Base-by-base conservation (phyloP, 2,329 filamentous ascomycete genomes). In the Cladophialophora exuberans region DNA sequence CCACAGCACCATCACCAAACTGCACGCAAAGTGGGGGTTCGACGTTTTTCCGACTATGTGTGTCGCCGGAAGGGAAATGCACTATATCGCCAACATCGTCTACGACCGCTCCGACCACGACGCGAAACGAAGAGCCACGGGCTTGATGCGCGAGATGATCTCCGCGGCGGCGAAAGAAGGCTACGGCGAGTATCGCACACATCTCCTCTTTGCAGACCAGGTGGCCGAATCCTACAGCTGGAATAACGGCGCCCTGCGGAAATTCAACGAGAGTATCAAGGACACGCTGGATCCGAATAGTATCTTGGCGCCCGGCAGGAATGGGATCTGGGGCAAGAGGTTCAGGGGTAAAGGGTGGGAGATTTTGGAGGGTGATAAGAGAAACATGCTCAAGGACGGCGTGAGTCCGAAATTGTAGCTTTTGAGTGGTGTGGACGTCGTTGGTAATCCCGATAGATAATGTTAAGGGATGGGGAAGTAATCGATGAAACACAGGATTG, bases 251-350 rank as follows among this genome's bases (percentile, higher is more conserved):
- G 73, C 73, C 3, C 61, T 73, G 61, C 69, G 73, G 66, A 70
- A 67, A 54, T 69, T 79, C 47, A 76, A 76, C 52, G 72, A 77
- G 64, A 68, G 61, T 31, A 70, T 79, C 52, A 79, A 79, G 64
- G 73, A 78, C 63, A 72, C 73, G 1, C 54, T 79, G n/a, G 76
- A 79, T 66, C 76, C 76, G 2, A 78, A 77, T 55, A 75, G 76
- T 0, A 78, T 79, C 51, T 57, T 79, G 48, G 73, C 74, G 4
- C 76, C 75, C 2, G 77, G 77, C 0, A 72, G 74, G 56, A 75
- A 74, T 56, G 76, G 76, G 1, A 73, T 79, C 13, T 78, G 74
- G 75, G 59, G 59, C 13, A 23, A 52, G 22, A 39, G 49, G 13
- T 61, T 48, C 30, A 36, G 55, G 13, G 52, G 53, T 1, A 54